Evolutionary conservation across 176 grass and related monocot species (phyloP).

Genomic region (Cocos nucifera): DNA sequence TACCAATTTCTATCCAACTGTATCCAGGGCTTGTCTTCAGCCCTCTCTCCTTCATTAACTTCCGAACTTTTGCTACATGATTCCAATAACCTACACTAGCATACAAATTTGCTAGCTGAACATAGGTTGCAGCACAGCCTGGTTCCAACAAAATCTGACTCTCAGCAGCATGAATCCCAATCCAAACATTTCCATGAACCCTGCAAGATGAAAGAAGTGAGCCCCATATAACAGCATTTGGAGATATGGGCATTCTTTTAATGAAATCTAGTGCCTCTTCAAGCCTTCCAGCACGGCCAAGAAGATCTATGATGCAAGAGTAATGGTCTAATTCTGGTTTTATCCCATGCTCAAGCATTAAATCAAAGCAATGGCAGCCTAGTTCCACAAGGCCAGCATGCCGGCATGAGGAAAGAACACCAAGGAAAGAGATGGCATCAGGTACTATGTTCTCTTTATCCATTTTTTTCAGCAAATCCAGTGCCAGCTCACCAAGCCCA

Average conservation of each 20-base stretch:
- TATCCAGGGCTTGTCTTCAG: slow-evolving; percentile 18
- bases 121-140: slow-evolving; percentile 9
- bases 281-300: slow-evolving; percentile 19
- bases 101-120: slow-evolving; percentile 19
- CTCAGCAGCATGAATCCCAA: slow-evolving; percentile 26
- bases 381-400: slow-evolving; percentile 22
- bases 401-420: slow-evolving; percentile 23
- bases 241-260: slow-evolving; percentile 14
- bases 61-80: slow-evolving; percentile 12
- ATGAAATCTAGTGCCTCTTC: slow-evolving; percentile 21
- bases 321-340: slow-evolving; percentile 24
- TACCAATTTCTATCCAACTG: slow-evolving; percentile 28
- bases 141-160: slow-evolving; percentile 3
- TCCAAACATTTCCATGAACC: slow-evolving; percentile 20
- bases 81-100: slow-evolving; percentile 16
- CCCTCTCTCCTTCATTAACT: slow-evolving; percentile 27
- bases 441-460: neutral
- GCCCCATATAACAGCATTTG: slow-evolving; percentile 28
- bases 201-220: slow-evolving; percentile 19
- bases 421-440: slow-evolving; percentile 21
- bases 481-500: slow-evolving; percentile 9
- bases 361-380: slow-evolving; percentile 13
- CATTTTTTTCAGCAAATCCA: slow-evolving; percentile 22
- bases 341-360: slow-evolving; percentile 17
- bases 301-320: slow-evolving; percentile 21